These are phyloP conservation scores for Daphne laureola DNA, from an alignment of 441 rosid genomes.

Conservation along the genomic window DNA sequence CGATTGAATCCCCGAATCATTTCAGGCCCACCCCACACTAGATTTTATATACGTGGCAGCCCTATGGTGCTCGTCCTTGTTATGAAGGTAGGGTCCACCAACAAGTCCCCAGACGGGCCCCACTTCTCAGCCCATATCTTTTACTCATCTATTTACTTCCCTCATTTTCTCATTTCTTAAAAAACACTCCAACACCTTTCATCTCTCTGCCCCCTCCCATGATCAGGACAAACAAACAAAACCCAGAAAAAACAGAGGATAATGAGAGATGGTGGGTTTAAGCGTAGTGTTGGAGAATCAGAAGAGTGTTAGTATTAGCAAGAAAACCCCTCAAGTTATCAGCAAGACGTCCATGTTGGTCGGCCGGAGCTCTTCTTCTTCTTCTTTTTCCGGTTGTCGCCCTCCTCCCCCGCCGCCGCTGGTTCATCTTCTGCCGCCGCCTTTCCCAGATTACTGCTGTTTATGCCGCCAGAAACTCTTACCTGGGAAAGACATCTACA, in stretches of 20 bases:
- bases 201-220: neutral
- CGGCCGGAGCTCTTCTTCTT: conserved; percentile 7
- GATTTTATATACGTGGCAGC: conserved; percentile 51
- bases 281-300: conserved; percentile 61
- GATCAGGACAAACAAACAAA: neutral
- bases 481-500: conserved; percentile 74
- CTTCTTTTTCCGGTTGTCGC: conserved; percentile 10
- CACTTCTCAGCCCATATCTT: conserved; percentile 15
- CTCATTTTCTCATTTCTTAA: conserved; percentile 13
- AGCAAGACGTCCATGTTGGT: conserved; percentile 36
- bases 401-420: conserved; percentile 12
- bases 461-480: conserved; percentile 61
- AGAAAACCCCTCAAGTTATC: conserved; percentile 38
- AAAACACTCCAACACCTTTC: neutral
- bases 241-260: conserved; percentile 3
- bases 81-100: conserved; percentile 11
- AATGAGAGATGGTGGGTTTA: conserved; percentile 70
- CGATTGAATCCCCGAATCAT: too few relatives aligned
- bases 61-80: conserved; percentile 31
- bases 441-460: conserved; percentile 61
- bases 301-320: conserved; percentile 13
- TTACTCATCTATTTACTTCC: conserved; percentile 27
- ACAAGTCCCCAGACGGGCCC: conserved; percentile 17
- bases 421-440: conserved; percentile 16
- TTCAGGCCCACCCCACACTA: too few relatives aligned